Conservation (phyloP, 163 green algal genomes). For the Prototheca cutis region DNA sequence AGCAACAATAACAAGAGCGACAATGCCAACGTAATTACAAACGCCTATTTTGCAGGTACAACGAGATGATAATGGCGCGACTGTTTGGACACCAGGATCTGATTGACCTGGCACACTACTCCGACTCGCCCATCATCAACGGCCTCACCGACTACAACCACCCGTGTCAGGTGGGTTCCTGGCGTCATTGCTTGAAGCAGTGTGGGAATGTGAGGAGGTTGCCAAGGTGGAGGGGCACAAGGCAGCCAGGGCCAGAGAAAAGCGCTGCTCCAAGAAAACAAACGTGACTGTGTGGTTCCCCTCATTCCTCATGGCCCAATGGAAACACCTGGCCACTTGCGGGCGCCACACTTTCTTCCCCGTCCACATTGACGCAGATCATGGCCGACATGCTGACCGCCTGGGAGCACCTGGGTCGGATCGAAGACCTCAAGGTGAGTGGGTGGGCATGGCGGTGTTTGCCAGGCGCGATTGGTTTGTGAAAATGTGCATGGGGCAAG, state of each 20-base stretch:
- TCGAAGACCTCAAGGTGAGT: slow-evolving; percentile 79
- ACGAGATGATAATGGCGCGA: slow-evolving; percentile 97
- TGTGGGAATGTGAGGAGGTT: too few species aligned
- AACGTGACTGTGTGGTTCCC: too few species aligned
- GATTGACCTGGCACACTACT: slow-evolving; percentile 84
- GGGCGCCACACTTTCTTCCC: too few species aligned
- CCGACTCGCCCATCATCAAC: slow-evolving; percentile 83
- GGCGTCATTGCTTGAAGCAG: background rate
- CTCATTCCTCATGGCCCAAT: too few species aligned
- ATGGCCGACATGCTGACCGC: slow-evolving; percentile 98
- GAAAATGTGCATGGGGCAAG: too few species aligned
- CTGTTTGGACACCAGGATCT: slow-evolving; percentile 92
- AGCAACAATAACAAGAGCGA: background rate
- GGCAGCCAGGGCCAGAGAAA: too few species aligned
- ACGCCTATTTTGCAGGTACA: slow-evolving; percentile 66
- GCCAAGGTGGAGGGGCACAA: too few species aligned
- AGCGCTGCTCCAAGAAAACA: too few species aligned
- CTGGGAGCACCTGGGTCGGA: slow-evolving; percentile 57
- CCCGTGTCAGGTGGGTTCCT: slow-evolving; percentile 67
- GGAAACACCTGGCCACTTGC: too few species aligned
- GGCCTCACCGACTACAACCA: slow-evolving; percentile 99
- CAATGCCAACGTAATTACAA: background rate
- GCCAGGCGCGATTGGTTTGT: too few species aligned
- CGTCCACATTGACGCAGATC: too few species aligned
- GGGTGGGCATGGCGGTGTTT: background rate